Base-by-base conservation (phyloP, 495 filamentous ascomycete species). In the Daldinia grandis region DNA sequence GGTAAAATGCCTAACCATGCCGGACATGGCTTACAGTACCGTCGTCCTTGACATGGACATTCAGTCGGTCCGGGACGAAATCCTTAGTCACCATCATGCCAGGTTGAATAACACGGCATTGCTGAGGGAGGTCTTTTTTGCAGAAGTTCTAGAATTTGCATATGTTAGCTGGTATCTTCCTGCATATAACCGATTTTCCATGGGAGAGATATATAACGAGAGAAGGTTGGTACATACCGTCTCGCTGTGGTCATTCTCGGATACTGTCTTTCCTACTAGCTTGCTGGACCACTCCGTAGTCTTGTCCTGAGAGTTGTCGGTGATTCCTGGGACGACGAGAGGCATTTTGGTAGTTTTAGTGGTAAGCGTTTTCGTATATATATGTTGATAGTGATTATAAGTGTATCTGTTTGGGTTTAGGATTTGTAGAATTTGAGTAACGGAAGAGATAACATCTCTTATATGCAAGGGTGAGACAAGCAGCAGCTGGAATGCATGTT, bases 271-370 rank as follows among this genome's bases (percentile, higher is more conserved):
- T 66, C 92, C 92, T 57, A 89, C 87, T 15, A 95, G 82, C 84
- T 93, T 92, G 78, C 84, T 87, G 44, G 79, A 79, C 92, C 92
- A 95, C 66, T 90, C 86, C 40, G 85, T 80, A 67, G 88, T 88
- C 76, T 81, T 78, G 74, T 86, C 82, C 58, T 73, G 76, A 58
- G 80, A 76, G 78, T 82, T 85, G 75, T 83, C 86, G 68, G 74
- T 77, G 81, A 93, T 81, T 75, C 88, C 91, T 14, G 92, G 92
- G 17, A 94, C 87, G 74, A 95, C 89, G 80, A 95, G 91, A 84
- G 92, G 92, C 92, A 95, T 95, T 42, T 74, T 90, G 84, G n/a
- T 4, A 14, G n/a, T 5, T 49, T 17, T 51, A 19, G n/a, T 37
- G 33, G 17, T 54, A 24, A 17, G 27, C 30, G 17, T 28, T 31